These are phyloP conservation scores for Pistacia vera DNA, from an alignment of 345 rosid species.

Conservation along the genomic window DNA sequence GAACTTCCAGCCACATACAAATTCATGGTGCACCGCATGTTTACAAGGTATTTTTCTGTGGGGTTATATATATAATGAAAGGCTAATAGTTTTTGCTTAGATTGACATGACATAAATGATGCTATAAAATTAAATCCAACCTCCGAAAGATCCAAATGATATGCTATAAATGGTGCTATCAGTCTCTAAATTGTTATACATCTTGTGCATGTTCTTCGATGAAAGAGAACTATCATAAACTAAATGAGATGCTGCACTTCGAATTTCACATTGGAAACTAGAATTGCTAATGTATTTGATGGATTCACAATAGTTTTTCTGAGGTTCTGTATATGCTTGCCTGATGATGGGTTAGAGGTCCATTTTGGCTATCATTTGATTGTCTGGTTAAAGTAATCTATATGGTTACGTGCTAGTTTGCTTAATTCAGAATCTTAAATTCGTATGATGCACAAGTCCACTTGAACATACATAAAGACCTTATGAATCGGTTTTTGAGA, in stretches of 20 bases:
- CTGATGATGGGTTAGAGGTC: background rate
- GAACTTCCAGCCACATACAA: constrained; percentile 80
- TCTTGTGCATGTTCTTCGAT: background rate
- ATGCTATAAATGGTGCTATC: background rate
- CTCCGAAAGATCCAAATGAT: no score
- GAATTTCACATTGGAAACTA: background rate
- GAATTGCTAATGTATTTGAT: constrained; percentile 6
- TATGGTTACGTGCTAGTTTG: background rate
- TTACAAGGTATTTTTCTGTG: constrained; percentile 55
- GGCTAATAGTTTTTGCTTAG: background rate
- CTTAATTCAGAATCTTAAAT: background rate
- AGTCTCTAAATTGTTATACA: no score
- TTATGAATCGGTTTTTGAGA: background rate
- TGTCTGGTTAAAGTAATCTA: background rate
- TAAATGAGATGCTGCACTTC: constrained; percentile 1
- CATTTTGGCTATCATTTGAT: background rate
- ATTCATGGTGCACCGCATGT: constrained; percentile 93
- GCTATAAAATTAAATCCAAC: background rate
- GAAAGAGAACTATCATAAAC: background rate
- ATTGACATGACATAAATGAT: background rate
- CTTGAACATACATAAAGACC: background rate
- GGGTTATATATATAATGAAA: background rate
- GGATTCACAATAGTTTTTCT: background rate
- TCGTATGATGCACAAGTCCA: background rate
- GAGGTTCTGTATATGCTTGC: background rate